Evolutionary conservation across 108 stramenopile genomes (phyloP), one percentile per base, ranked within the genome.

Genomic region (Skeletonema grethae): DNA sequence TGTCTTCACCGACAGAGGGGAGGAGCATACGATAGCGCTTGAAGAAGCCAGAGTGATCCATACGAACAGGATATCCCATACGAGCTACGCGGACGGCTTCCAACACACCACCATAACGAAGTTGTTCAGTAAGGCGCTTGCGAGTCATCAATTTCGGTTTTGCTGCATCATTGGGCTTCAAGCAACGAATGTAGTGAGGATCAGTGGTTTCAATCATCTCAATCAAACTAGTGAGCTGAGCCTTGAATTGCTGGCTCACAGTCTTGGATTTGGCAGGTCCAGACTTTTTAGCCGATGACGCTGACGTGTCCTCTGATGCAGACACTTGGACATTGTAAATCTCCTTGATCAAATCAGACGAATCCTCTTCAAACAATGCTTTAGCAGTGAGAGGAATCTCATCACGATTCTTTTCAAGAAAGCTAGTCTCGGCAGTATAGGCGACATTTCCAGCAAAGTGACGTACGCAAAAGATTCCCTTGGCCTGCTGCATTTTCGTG

Each of bases 61-160:
- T 65, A 24, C 99, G 94, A n/a, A 99, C 98, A 18, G 99, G 98
- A 77, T 97, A 99, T 38, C 99, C 99, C 65, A 96, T 90, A 63
- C 99, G 91, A 18, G 98, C 98, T 24, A 99, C 99, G 39, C 98
- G 95, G 22, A 99, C 99, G 20, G 99, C 99, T 65, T 99, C 99
- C 64, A 99, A 80, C 2, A 99, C 99, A 78, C 99, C 99, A 74
- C 97, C 97, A 65, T 97, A 98, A 48, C 98, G 88, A 9, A 99
- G 90, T 86, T 99, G 98, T 55, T 97, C 97, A 7, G 94, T 95
- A 30, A 96, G 86, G 46, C 96, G 87, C 56, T 86, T 88, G 2
- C 94, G 76, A 15, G 88, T 92, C 69, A 96, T 55, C 65, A 95
- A 60, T 61, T 88, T 87, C 10, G 97, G 88, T 59, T 89, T 90